Conservation (phyloP, 1,284 basidiomycete genomes). For the Paramarasmius palmivorus region DNA sequence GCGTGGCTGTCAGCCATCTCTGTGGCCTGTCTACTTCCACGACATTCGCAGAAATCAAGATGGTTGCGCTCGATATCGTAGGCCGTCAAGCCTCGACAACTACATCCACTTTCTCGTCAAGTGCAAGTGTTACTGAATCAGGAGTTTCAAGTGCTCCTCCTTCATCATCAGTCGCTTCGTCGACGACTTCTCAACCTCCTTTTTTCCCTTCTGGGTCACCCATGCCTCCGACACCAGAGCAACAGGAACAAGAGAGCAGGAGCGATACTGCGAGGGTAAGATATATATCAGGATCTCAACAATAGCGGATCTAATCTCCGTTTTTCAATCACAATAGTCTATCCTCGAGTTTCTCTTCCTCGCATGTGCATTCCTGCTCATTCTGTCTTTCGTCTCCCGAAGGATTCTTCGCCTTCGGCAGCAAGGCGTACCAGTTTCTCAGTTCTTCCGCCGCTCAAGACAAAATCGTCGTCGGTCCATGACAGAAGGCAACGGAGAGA, state of each 20-base stretch:
- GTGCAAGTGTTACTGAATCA: too few species aligned
- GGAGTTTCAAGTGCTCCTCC: too few species aligned
- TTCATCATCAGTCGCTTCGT: too few species aligned
- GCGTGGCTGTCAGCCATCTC: too few species aligned
- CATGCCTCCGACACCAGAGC: not conserved
- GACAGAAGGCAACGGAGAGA: not conserved
- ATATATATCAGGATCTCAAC: not conserved
- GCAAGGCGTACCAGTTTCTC: constrained; percentile 7
- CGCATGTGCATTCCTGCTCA: constrained; percentile 21
- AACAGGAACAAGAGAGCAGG: not conserved
- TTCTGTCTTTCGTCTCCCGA: constrained; percentile 23
- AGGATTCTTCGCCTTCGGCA: constrained; percentile 20
- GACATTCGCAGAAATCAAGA: too few species aligned
- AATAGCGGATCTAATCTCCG: not conserved
- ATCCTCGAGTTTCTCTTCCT: constrained; percentile 30
- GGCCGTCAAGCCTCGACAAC: not conserved
- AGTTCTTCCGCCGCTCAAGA: constrained; percentile 6
- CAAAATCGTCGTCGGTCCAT: not conserved
- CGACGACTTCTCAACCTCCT: not conserved
- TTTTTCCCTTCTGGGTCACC: not conserved
- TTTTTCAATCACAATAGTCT: constrained; percentile 17
- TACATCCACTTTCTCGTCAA: not conserved
- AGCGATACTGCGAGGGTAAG: not conserved
- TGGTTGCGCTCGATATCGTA: not conserved
- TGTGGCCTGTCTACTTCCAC: too few species aligned